Conservation (phyloP, 1,139 yeast species). For the Tardiomyces digboiensis region DNA sequence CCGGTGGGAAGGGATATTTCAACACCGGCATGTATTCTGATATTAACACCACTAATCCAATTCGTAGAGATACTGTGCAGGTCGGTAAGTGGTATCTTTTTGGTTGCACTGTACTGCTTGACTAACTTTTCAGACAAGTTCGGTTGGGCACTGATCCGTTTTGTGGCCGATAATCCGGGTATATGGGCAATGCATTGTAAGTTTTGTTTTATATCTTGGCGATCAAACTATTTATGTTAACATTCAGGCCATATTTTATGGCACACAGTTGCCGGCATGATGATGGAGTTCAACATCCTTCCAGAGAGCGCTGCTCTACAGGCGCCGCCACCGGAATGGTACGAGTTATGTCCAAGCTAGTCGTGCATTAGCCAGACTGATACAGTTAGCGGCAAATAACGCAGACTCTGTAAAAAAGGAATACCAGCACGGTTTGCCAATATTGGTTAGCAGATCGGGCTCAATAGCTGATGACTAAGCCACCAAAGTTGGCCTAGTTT, state of each 20-base stretch:
- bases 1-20: conserved; percentile 32
- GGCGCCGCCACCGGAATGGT: conserved; percentile 17
- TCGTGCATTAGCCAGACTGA: no score
- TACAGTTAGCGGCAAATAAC: no score
- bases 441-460: no score
- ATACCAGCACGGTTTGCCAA: no score
- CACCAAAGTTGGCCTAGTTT: no score
- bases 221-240: not conserved
- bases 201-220: not conserved
- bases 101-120: no score
- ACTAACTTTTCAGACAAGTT: no score
- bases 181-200: conserved; percentile 69
- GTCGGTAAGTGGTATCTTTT: no score
- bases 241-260: conserved; percentile 50
- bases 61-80: conserved; percentile 55
- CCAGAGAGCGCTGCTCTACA: conserved; percentile 12
- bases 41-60: conserved; percentile 31
- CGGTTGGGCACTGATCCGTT: conserved; percentile 49
- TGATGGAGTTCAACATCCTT: conserved; percentile 14
- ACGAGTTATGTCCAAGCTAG: conserved; percentile 1
- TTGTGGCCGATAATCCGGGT: conserved; percentile 64
- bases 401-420: no score
- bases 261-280: conserved; percentile 47
- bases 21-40: conserved; percentile 39
- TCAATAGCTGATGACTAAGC: no score